phyloP scores from a whole-genome alignment of 345 rosid species.

The Ricinus communis region DNA sequence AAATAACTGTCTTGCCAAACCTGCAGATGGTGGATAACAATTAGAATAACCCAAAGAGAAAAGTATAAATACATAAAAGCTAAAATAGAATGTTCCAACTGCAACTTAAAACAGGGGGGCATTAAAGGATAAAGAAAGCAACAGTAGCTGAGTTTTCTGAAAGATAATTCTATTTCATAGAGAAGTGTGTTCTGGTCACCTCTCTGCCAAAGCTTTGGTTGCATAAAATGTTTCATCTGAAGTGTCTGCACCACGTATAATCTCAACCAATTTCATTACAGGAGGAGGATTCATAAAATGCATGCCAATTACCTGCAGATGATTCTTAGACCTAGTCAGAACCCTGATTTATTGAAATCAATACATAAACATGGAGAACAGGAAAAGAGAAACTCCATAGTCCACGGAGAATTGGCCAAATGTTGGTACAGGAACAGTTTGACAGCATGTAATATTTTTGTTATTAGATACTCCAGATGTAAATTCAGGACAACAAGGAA shows the following conservation, averaged over 20 bases:
- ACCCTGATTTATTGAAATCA: neutral
- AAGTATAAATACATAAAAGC: neutral
- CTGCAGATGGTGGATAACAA: constrained; percentile 32
- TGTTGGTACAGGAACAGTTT: neutral
- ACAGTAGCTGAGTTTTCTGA: neutral
- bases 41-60: neutral
- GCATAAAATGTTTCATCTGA: constrained; percentile 65
- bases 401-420: neutral
- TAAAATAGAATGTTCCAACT: too few relatives aligned
- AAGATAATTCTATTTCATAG: neutral
- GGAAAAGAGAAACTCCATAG: neutral
- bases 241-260: constrained; percentile 82
- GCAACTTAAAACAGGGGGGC: neutral
- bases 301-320: constrained; percentile 79
- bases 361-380: neutral
- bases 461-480: neutral
- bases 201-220: constrained; percentile 71
- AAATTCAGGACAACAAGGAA: neutral
- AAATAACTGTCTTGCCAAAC: constrained; percentile 71
- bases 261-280: constrained; percentile 87
- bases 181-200: constrained; percentile 36
- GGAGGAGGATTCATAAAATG: constrained; percentile 99
- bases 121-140: neutral
- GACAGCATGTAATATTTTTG: neutral
- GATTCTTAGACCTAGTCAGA: constrained; percentile 14